Percentiles rank a stretch among this genome's conserved stretches.
These are phyloP conservation scores for Acmispon strigosus DNA, from an alignment of 306 rosid species.

Conservation along the genomic window DNA sequence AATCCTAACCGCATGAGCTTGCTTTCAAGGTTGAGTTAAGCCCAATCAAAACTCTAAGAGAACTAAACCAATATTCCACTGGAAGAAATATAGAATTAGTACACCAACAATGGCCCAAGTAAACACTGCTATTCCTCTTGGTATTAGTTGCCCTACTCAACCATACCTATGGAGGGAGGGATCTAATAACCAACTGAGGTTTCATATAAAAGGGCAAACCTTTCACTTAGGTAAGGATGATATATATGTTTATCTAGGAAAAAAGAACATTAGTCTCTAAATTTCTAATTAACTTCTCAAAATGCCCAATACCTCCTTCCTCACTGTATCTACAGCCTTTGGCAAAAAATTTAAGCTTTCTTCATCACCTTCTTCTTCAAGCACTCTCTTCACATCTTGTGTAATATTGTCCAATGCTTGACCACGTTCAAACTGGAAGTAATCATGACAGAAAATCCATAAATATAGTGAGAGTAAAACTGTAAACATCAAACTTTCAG, in stretches of 20 bases:
- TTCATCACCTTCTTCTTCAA: slow-evolving; percentile 86
- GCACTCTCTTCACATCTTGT: slow-evolving; percentile 65
- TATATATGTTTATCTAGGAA: neutral
- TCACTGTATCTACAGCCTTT: slow-evolving; percentile 86
- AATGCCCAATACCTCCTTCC: slow-evolving; percentile 64
- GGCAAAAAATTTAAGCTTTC: slow-evolving; percentile 75
- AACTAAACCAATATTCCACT: no score
- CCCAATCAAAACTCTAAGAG: no score
- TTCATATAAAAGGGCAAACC: neutral
- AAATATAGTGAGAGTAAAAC: neutral
- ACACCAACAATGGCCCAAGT: no score
- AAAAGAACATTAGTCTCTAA: neutral
- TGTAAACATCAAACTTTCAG: neutral
- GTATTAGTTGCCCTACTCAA: no score
- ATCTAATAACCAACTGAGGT: neutral
- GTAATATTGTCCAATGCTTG: slow-evolving; percentile 81
- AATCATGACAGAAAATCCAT: slow-evolving; percentile 10
- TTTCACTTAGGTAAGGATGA: neutral
- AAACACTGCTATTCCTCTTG: no score
- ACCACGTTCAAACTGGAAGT: slow-evolving; percentile 85
- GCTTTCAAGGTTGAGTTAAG: no score
- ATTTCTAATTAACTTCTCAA: slow-evolving; percentile 10
- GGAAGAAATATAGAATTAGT: no score
- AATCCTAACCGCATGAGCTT: no score
- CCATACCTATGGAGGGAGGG: no score